Evolutionary conservation across 306 rosid species (phyloP), one percentile per base, ranked within the genome.

Genomic region (Mucuna pruriens): DNA sequence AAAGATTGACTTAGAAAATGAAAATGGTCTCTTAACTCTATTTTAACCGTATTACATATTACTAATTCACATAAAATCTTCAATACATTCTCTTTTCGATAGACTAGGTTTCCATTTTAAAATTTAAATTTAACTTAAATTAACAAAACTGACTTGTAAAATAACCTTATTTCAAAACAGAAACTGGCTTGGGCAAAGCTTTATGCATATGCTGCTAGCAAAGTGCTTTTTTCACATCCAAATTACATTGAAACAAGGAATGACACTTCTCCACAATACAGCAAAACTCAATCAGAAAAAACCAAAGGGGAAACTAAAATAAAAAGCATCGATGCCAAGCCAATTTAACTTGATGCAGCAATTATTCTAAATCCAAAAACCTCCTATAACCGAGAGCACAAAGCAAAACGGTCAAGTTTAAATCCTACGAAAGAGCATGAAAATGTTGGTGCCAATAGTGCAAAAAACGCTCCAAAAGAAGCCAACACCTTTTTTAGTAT

Each of bases 401-500:
- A 77, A 69, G 64, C 23, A 69, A 48, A 66, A 31, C 8, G 2
- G 9, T 15, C 0, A 7, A 6, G 74, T 74, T 52, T 58, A 46
- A 76, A n/a, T 57, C 51, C 62, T 71, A 31, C 1, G 65, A 64
- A 77, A 29, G 2, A 51, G 10, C 71, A 63, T 36, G 38, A 26
- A 76, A 69, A 13, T 49, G 75, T 12, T 31, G 42, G 10, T 13
- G 62, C 33, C 23, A 39, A 62, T 0, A 61, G 52, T 42, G 23
- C 52, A 16, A 71, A 71, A 26, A 13, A 22, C 38, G 31, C 71
- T 45, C 67, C 44, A 55, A 79, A 57, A 49, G 48, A 75, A 52
- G 45, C 10, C 7, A 19, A 8, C 49, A 36, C 31, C 38, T n/a
- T 3, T 70, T 49, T 72, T 57, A 89, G 80, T 91, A 91, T 71